These are phyloP conservation scores for Candida dajiaensis DNA, from an alignment of 805 yeast genomes.

Conservation along the genomic window DNA sequence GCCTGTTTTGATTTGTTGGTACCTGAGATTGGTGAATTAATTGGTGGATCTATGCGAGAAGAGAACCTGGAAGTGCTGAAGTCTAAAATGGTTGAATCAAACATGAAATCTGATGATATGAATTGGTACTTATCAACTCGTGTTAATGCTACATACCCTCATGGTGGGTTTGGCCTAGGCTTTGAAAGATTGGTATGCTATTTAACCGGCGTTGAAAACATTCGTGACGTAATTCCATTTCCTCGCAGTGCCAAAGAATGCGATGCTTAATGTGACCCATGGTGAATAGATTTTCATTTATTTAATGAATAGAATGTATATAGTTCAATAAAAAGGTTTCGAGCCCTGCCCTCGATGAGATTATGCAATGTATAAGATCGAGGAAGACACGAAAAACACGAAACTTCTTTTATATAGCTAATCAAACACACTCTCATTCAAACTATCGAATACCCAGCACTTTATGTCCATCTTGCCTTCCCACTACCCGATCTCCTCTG, in stretches of 20 bases:
- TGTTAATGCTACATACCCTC: constrained; percentile 77
- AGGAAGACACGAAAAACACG: too few relatives aligned
- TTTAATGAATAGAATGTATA: neutral
- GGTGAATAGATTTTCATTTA: too few relatives aligned
- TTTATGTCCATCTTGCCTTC: neutral
- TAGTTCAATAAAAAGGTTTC: neutral
- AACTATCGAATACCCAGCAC: too few relatives aligned
- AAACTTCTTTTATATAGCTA: too few relatives aligned
- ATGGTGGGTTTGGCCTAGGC: constrained; percentile 97
- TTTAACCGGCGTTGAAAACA: constrained; percentile 67
- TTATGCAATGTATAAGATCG: too few relatives aligned
- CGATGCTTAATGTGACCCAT: constrained; percentile 14
- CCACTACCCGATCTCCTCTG: neutral
- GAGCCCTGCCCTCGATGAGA: too few relatives aligned
- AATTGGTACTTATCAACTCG: constrained; percentile 80
- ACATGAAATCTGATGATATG: constrained; percentile 51
- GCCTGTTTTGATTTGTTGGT: constrained; percentile 86
- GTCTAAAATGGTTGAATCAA: constrained; percentile 42
- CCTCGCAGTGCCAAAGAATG: constrained; percentile 64
- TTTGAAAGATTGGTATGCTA: constrained; percentile 79
- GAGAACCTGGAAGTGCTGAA: constrained; percentile 46
- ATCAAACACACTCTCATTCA: too few relatives aligned
- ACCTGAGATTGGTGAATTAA: constrained; percentile 89
- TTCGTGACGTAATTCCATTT: constrained; percentile 83
- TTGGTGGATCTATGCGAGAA: constrained; percentile 94